Percentiles rank a stretch among this genome's conserved stretches.
Conservation (phyloP, 2,329 filamentous ascomycete genomes). For the Epicoccum nigrum region DNA sequence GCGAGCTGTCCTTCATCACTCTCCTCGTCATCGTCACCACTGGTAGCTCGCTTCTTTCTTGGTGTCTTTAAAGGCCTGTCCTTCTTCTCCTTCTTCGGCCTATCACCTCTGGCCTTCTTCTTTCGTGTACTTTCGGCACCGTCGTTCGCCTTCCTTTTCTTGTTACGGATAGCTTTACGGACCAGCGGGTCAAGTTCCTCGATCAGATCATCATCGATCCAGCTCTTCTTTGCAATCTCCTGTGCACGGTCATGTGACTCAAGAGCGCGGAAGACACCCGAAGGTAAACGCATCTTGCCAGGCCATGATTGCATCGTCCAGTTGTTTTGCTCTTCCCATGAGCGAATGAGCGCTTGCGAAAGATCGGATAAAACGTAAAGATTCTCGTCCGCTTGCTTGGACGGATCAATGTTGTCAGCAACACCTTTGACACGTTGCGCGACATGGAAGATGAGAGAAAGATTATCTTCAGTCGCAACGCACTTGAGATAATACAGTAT, state of each 20-base stretch:
- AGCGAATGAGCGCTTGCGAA: slow-evolving; percentile 78
- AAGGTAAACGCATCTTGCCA: slow-evolving; percentile 79
- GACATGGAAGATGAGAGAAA: slow-evolving; percentile 88
- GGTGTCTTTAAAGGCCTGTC: slow-evolving; percentile 46
- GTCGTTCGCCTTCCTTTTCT: slow-evolving; percentile 50
- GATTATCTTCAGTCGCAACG: slow-evolving; percentile 83
- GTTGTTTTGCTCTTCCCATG: slow-evolving; percentile 83
- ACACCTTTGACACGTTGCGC: slow-evolving; percentile 93
- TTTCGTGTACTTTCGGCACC: slow-evolving; percentile 39
- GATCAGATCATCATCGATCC: slow-evolving; percentile 75
- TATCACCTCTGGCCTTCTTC: slow-evolving; percentile 40
- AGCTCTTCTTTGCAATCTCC: slow-evolving; percentile 84
- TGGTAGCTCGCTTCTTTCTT: slow-evolving; percentile 40
- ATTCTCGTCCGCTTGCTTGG: slow-evolving; percentile 63
- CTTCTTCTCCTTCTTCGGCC: slow-evolving; percentile 35
- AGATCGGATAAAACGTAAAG: slow-evolving; percentile 90
- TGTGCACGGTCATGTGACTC: slow-evolving; percentile 79
- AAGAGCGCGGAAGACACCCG: slow-evolving; percentile 76
- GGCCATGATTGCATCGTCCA: slow-evolving; percentile 87
- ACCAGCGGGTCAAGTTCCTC: slow-evolving; percentile 80
- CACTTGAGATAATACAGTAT: slow-evolving; percentile 86
- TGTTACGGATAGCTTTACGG: slow-evolving; percentile 68
- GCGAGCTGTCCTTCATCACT: slow-evolving; percentile 28
- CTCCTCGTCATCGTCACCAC: slow-evolving; percentile 46
- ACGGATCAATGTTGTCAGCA: slow-evolving; percentile 73